These are phyloP conservation scores for Incumbomyces delicatus DNA, from an alignment of 2,329 filamentous ascomycete genomes.

Conservation along the genomic window DNA sequence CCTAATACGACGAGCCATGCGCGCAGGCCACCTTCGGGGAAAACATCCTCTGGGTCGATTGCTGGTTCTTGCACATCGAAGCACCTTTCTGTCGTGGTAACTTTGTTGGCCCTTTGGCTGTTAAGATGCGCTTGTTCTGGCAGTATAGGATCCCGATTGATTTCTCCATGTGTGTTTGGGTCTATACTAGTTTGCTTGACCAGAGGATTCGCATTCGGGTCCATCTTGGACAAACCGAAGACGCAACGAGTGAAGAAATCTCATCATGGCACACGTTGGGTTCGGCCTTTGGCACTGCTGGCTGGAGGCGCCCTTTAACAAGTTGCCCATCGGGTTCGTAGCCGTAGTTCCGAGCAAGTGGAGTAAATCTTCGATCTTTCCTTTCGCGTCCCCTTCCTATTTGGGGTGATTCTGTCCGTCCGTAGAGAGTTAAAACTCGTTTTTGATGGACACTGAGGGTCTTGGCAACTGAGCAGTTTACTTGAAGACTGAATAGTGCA, in stretches of 20 bases:
- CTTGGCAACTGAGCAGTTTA: too few relatives aligned
- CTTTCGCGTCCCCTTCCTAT: too few relatives aligned
- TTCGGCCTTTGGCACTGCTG: background rate
- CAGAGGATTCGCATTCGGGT: background rate
- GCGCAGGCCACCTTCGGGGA: conserved; percentile 32
- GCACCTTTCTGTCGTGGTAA: background rate
- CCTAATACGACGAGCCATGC: conserved; percentile 37
- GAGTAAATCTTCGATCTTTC: too few relatives aligned
- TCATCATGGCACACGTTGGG: background rate
- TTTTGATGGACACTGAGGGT: too few relatives aligned
- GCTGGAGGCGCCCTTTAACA: background rate
- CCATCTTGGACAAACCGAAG: background rate
- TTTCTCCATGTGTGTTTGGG: background rate
- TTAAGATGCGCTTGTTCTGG: background rate
- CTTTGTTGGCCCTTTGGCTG: background rate
- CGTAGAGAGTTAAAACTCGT: too few relatives aligned
- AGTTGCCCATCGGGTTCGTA: background rate
- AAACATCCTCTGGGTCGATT: conserved; percentile 7
- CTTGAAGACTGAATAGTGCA: too few relatives aligned
- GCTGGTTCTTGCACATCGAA: background rate
- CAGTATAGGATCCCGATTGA: background rate
- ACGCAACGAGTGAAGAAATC: background rate
- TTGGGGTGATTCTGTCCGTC: too few relatives aligned
- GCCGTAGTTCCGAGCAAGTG: too few relatives aligned
- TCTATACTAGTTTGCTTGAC: conserved; percentile 1